Evolutionary conservation across 768 basidiomycete genomes (phyloP), one percentile per base, ranked within the genome.

Genomic region (Boletus coccyginus): DNA sequence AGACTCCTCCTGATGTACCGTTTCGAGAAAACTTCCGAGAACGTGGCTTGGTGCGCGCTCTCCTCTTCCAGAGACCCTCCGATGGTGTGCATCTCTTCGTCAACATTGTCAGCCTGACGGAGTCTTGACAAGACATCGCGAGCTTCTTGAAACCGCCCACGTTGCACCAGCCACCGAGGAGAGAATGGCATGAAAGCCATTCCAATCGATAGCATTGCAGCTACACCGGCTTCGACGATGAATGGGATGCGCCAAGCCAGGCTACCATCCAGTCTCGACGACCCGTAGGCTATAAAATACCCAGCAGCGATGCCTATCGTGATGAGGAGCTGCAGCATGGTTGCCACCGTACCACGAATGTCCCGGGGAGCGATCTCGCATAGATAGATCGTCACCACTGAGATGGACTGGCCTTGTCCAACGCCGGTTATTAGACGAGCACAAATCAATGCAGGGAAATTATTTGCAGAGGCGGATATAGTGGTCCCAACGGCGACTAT

Each of bases 341-440:
- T 70, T 21, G 76, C 72, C 14, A 77, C 69, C 8, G 74, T 70
- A 1, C 78, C 77, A 32, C 79, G 74, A 13, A 77, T 70, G 36
- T 68, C 62, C 10, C 71, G 63, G 2, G 78, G 77, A n/a, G 78
- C 72, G 21, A 78, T 75, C 59, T 80, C 78, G 52, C 72, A 71
- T 1, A 70, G 64, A 50, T 75, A 76, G 33, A 74, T 71, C 1
- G 75, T 77, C 50, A 74, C 69, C 8, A 76, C 72, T 2, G 75
- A 75, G 42, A 78, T 68, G 59, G 77, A 77, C 13, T 80, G 64
- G 14, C 79, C 79, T 59, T 80, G 74, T n/a, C 77, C 78, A 1
- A 75, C 57, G 0, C 80, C 81, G 2, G 78, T 75, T 45, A 81
- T 64, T 19, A 77, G 73, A 12, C 81, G 69, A 1, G 77, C 81